phyloP scores from a whole-genome alignment of 2,329 filamentous ascomycete species.

The Fusarium sp. region DNA sequence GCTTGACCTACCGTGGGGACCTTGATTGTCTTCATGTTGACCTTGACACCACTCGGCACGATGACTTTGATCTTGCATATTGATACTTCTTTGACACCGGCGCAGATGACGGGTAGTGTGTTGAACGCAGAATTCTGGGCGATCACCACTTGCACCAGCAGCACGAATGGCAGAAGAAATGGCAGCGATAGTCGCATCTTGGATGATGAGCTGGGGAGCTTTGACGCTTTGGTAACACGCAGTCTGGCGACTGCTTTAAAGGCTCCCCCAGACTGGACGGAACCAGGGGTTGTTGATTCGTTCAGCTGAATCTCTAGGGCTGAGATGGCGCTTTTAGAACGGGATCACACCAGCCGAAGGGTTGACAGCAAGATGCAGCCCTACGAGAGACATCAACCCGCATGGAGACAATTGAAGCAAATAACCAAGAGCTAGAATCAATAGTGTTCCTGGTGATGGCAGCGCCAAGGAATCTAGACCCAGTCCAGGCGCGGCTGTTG shows the following conservation, averaged over 20 bases:
- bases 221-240: neutral
- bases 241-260: neutral
- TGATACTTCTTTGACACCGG: neutral
- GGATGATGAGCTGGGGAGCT: neutral
- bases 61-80: neutral
- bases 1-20: neutral
- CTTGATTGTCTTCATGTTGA: neutral
- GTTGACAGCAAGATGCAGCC: neutral
- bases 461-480: neutral
- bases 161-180: neutral
- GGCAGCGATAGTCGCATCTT: neutral
- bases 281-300: neutral
- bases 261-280: accelerated
- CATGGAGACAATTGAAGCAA: neutral
- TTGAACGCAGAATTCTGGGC: neutral
- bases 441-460: neutral
- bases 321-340: neutral
- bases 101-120: neutral
- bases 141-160: neutral
- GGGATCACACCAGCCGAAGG: neutral
- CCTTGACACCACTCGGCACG: neutral
- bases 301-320: neutral
- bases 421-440: neutral
- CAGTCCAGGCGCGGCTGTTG: neutral
- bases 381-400: neutral